A percentile compares a stretch with the other conserved stretches of the same genome.
Conservation (phyloP, 1,139 yeast genomes). For the Candida neerlandica region DNA sequence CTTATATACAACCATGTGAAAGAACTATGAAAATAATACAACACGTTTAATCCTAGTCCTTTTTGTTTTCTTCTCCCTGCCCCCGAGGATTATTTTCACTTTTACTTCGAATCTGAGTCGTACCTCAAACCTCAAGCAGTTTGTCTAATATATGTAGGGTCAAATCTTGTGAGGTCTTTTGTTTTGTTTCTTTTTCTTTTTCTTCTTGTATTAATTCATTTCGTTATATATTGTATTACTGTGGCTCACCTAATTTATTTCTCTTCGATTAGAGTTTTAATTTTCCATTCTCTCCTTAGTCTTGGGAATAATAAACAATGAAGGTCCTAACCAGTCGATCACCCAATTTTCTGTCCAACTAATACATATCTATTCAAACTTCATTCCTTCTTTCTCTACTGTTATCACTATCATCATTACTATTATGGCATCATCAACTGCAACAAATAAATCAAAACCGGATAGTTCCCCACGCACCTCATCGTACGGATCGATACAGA, state of each 20-base stretch:
- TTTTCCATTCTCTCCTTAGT: neutral
- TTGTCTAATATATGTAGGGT: neutral
- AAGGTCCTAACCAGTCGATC: neutral
- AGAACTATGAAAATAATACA: neutral
- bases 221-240: neutral
- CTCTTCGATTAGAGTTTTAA: neutral
- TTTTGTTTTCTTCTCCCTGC: no score
- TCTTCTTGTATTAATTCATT: no score
- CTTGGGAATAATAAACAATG: neutral
- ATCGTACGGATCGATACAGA: conserved; percentile 6
- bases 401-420: neutral
- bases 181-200: neutral
- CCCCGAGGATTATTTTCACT: neutral
- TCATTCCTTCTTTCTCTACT: neutral
- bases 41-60: neutral
- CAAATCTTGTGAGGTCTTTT: neutral
- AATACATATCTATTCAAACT: no score
- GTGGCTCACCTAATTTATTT: neutral
- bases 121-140: neutral
- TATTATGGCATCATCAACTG: neutral
- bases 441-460: neutral
- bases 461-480: conserved; percentile 4
- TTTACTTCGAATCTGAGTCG: neutral
- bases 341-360: no score
- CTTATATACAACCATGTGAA: neutral